Evolutionary conservation across 2,329 filamentous ascomycete genomes (phyloP).

Genomic region (Penicillium janthinellum): DNA sequence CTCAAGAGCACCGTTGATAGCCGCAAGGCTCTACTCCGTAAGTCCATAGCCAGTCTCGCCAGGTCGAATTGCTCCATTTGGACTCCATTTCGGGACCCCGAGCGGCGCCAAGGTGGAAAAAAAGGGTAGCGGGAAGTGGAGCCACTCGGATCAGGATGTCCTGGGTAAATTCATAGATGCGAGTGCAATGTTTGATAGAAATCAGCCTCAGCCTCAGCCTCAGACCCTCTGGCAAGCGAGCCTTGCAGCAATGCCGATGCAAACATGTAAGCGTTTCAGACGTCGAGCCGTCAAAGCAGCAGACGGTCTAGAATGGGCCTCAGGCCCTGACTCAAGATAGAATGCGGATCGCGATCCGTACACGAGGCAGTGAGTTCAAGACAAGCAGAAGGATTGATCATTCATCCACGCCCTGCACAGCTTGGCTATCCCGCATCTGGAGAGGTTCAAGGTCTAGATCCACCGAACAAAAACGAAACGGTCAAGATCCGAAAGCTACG

Average conservation of each 20-base stretch:
- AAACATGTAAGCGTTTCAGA: background rate
- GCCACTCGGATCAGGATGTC: background rate
- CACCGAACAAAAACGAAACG: background rate
- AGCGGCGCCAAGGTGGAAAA: background rate
- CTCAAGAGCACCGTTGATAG: background rate
- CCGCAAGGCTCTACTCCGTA: background rate
- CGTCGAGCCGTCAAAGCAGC: background rate
- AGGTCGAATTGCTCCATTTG: background rate
- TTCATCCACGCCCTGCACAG: background rate
- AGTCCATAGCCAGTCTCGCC: background rate
- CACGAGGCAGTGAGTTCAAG: background rate
- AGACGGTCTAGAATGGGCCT: background rate
- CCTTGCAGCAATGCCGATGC: background rate
- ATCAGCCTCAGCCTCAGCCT: background rate
- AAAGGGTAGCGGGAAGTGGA: conserved; percentile 3
- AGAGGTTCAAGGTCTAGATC: background rate
- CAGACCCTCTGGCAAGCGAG: background rate
- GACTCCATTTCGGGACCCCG: background rate
- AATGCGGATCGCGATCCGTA: background rate
- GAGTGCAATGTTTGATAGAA: background rate
- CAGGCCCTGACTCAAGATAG: conserved; percentile 1
- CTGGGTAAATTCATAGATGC: background rate
- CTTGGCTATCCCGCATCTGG: background rate
- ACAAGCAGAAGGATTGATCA: background rate
- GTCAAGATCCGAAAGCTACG: background rate